phyloP scores from a whole-genome alignment of 257 asterid genomes.

The Petunia axillaris region DNA sequence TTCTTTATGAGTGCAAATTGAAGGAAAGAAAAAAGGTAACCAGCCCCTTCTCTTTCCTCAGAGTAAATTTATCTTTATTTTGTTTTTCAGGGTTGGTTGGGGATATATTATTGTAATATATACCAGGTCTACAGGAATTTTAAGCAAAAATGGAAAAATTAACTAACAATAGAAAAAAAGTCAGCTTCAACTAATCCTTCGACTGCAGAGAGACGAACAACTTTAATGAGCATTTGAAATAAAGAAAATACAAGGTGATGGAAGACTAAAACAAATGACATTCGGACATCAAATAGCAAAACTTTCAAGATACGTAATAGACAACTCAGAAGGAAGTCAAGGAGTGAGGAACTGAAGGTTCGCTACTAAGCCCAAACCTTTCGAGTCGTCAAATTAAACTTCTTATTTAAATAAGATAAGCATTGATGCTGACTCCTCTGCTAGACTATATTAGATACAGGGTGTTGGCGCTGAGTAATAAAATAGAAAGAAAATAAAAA shows the following conservation, averaged over 20 bases:
- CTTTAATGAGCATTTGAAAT: background rate
- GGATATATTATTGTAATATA: background rate
- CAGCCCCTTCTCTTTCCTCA: background rate
- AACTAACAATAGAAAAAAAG: background rate
- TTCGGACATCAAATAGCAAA: background rate
- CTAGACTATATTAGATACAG: background rate
- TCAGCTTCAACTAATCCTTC: background rate
- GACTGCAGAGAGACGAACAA: background rate
- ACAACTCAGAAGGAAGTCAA: background rate
- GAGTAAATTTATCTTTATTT: too few species aligned
- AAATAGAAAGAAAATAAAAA: too few species aligned
- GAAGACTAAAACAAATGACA: background rate
- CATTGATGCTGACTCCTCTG: background rate
- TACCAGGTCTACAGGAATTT: background rate
- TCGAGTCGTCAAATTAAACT: background rate
- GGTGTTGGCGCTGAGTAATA: background rate
- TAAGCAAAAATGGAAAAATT: background rate
- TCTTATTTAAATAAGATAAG: background rate
- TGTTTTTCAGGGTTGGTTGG: background rate
- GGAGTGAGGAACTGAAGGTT: background rate
- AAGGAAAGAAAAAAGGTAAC: constrained; percentile 2
- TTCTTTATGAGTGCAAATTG: background rate
- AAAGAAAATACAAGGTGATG: background rate
- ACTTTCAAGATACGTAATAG: background rate
- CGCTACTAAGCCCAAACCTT: background rate